Base-by-base conservation (phyloP, 2,329 filamentous ascomycete genomes). In the Fusarium begoniae region DNA sequence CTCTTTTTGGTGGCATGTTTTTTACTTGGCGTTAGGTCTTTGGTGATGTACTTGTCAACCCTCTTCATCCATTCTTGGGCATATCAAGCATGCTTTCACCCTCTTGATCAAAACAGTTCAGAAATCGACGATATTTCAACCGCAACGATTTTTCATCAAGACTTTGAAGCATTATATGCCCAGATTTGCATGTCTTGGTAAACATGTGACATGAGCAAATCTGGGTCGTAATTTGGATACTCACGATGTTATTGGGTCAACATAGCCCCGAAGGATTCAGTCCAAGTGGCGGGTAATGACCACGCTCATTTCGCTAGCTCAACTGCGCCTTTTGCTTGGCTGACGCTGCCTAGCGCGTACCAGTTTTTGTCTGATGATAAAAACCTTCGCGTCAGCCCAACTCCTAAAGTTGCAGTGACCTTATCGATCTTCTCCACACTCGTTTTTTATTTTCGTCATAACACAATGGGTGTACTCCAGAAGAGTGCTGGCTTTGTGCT, bases 291-390 rank as follows among this genome's bases (percentile, higher is more conserved):
- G 53, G 35, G 35, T 15, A n/a, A 47, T 47, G 40, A 26, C n/a
- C n/a, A 37, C 47, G 43, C 32, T 69, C 48, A 69, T 69, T 69
- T 69, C 66, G 43, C 43, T 55, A 48, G 40, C 47, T 32, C 35
- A 24, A 32, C 24, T 48, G 18, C n/a, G 41, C 63, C 40, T 32
- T 32, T 44, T 28, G n/a, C 35, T 24, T 35, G 51, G 41, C 41
- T 43, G 26, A 6, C n/a, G 55, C 15, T 54, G n/a, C 48, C 43
- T 48, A 69, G 43, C 24, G 56, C 28, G n/a, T 15, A 26, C 14
- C 6, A 47, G 22, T 47, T 67, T 40, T 28, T 24, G 37, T 12
- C 6, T 32, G 22, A 22, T 28, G 32, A 54, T 70, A 70, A 53
- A 70, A 59, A 44, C 17, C 35, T 48, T 43, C n/a, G 22, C 43